Base-by-base conservation (phyloP, 345 rosid species). In the Sisymbrium altissimum region DNA sequence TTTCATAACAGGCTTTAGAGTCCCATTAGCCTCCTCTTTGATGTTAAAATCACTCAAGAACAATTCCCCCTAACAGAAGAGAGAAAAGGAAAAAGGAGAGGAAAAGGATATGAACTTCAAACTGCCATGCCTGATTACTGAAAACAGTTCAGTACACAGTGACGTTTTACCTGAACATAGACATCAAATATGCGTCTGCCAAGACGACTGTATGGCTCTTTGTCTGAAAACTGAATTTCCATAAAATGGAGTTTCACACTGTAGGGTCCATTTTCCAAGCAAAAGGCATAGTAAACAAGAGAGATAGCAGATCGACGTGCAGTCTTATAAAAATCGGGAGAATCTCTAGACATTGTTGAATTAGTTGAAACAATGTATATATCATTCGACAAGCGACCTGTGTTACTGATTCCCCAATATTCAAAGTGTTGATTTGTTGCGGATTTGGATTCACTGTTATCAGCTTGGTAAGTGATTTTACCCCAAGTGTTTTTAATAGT, bases 281-380 rank as follows among this genome's bases (percentile, higher is more conserved):
- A 91, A 41, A 76, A 83, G 2, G 77, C 89, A 77, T 82, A 82
- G 74, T 87, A 91, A 29, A 87, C 83, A 1, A 91, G 86, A 3
- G 88, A 83, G 17, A 83, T 60, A 43, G 95, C 83, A 64, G 92
- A 74, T 33, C 79, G 70, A 13, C 93, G 87, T n/a, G 88, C 96
- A 0, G 68, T 74, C 19, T 27, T 72, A 38, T 89, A 84, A 3
- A 85, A 48, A 12, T 74, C 69, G 27, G 71, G 32, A 68, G 38
- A 9, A 33, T 76, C 60, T 41, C 38, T 46, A 0, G 39, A 6
- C 4, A 5, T 11, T 18, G 14, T 4, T 35, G 2, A 17, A 38
- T 0, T n/a, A 15, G 9, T 17, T 43, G 21, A 25, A 49, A 25
- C 0, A 1, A n/a, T 0, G 68, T 50, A 50, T 6, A 0, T 9